Conservation (phyloP, 2,329 filamentous ascomycete species). For the Penicillium sp. region DNA sequence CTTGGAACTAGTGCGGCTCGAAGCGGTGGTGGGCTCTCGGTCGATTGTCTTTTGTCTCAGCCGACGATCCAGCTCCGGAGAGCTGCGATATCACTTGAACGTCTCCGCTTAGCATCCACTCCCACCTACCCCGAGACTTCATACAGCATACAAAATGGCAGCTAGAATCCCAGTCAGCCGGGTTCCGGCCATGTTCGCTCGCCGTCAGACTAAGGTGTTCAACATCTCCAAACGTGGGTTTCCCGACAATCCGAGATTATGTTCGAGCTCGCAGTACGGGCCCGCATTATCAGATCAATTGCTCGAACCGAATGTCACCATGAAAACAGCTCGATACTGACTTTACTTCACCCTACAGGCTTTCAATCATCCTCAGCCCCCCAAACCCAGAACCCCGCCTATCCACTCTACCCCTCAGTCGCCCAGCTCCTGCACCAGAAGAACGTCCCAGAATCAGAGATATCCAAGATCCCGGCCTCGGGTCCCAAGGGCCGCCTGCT, state of each 20-base stretch:
- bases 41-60: constrained; percentile 21
- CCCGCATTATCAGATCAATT: constrained; percentile 1
- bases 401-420: constrained; percentile 67
- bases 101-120: constrained; percentile 13
- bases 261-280: not conserved
- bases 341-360: constrained; percentile 20
- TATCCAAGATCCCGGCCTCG: constrained; percentile 77
- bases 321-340: constrained; percentile 8
- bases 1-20: constrained; percentile 14
- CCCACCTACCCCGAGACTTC: constrained; percentile 8
- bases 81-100: constrained; percentile 17
- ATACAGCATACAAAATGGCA: constrained; percentile 28
- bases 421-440: constrained; percentile 74
- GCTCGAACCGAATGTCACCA: not conserved
- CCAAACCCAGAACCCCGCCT: constrained; percentile 42
- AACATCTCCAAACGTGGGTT: constrained; percentile 35
- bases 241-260: constrained; percentile 5
- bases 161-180: constrained; percentile 32
- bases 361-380: constrained; percentile 34
- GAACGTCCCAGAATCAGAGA: constrained; percentile 68
- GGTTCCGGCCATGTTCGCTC: constrained; percentile 33
- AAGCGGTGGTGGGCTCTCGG: constrained; percentile 27
- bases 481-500: constrained; percentile 83
- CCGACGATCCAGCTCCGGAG: constrained; percentile 20
- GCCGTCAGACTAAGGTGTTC: constrained; percentile 32